phyloP scores from a whole-genome alignment of 2,329 filamentous ascomycete species.

The Chaetomiaceae sp. region DNA sequence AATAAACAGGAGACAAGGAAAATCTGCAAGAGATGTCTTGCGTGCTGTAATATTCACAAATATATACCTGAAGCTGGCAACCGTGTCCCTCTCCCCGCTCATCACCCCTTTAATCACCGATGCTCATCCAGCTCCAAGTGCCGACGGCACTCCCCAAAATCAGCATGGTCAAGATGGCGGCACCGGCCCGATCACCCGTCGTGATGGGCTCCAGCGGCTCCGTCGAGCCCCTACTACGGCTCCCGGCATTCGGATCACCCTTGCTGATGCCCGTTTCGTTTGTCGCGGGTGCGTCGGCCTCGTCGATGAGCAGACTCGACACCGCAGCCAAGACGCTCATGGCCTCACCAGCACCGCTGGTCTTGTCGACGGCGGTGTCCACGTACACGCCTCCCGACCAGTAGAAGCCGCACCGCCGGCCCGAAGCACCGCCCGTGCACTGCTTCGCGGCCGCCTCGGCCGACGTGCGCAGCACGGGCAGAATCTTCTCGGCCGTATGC shows the following conservation, averaged over 20 bases:
- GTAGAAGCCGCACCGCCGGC: conserved; percentile 61
- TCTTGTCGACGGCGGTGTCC: conserved; percentile 37
- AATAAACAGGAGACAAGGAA: neutral
- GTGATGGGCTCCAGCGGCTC: conserved; percentile 38
- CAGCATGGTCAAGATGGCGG: conserved; percentile 46
- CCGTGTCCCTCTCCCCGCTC: neutral
- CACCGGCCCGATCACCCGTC: conserved; percentile 43
- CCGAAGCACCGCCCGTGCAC: conserved; percentile 56
- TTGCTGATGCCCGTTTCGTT: conserved; percentile 45
- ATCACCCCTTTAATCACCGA: conserved; percentile 20
- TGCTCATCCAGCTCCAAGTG: conserved; percentile 48
- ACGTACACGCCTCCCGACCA: conserved; percentile 48
- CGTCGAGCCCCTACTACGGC: conserved; percentile 25
- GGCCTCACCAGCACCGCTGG: conserved; percentile 51
- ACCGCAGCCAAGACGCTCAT: conserved; percentile 56
- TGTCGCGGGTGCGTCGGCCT: conserved; percentile 41
- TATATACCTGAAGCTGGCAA: conserved; percentile 7
- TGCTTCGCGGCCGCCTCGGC: conserved; percentile 56
- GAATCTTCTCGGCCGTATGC: conserved; percentile 49
- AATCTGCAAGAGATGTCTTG: neutral
- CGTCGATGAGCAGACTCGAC: conserved; percentile 45
- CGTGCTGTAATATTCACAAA: neutral
- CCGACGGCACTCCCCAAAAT: conserved; percentile 39
- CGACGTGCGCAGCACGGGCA: conserved; percentile 54
- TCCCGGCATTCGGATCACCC: conserved; percentile 40